Evolutionary conservation across 2,329 filamentous ascomycete genomes (phyloP), one percentile per base, ranked within the genome.

Genomic region (Lecanosticta acicola): DNA sequence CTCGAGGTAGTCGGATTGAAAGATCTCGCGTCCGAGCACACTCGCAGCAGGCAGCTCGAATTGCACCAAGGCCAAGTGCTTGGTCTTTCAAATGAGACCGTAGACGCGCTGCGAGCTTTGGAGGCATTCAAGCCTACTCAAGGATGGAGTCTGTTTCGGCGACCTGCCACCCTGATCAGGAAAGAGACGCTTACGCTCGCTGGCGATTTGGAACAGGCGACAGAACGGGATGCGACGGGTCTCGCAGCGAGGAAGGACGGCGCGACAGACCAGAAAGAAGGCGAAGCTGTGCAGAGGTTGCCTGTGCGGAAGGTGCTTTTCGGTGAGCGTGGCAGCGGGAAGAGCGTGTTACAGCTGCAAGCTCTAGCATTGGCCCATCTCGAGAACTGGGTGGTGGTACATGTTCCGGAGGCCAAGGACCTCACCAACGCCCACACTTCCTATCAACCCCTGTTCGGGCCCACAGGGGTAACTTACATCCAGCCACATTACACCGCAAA

Each of bases 111-210:
- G 71, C 79, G 89, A 59, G 78, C 82, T n/a, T 75, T 85, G 43
- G 87, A 94, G 63, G 89, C 87, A 3, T 98, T 98, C 75, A 94
- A 95, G 77, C 75, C 81, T 17, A 86, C 81, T 18, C 93, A 97
- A 75, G 82, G 79, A 54, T 98, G 93, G 90, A 79, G 77, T 48
- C 71, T 95, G 60, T 98, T 97, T 69, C 75, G 87, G 57, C 78
- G 81, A 55, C 93, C 93, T 19, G 85, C 86, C 45, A 79, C 84
- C 43, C 71, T 98, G 63, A 72, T 95, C 51, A 79, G 90, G 57
- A 74, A 78, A 47, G 87, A 96, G 72, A 85, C 85, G n/a, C 71
- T 86, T 33, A 77, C 85, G 49, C 60, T 96, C 59, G 77, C 79
- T 71, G 58, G 72, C 41, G 39, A 45, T 56, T 9, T 69, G 66